phyloP scores from a whole-genome alignment of 2,329 filamentous ascomycete species.

The Ophiostoma quercus region DNA sequence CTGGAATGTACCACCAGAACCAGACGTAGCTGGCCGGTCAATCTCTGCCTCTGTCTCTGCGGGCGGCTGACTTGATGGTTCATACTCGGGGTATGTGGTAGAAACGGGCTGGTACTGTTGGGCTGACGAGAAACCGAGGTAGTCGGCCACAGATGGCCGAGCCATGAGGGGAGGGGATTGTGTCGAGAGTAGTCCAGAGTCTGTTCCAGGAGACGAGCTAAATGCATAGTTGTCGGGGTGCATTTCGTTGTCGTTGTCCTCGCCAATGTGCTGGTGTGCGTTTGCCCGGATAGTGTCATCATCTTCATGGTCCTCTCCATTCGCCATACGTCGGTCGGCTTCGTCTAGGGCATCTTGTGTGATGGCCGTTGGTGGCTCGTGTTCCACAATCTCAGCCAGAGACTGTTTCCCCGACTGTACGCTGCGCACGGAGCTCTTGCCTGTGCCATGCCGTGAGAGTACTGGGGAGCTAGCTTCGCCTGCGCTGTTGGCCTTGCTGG shows the following conservation, averaged over 20 bases:
- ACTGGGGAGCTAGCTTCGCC: conserved; percentile 35
- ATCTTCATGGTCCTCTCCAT: conserved; percentile 34
- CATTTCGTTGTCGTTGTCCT: conserved; percentile 19
- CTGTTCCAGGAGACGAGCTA: conserved; percentile 16
- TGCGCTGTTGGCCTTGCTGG: conserved; percentile 46
- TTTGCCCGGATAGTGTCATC: conserved; percentile 37
- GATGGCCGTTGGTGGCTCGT: conserved; percentile 46
- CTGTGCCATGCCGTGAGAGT: conserved; percentile 49
- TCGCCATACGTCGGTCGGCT: conserved; percentile 42
- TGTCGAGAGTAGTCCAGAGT: conserved; percentile 17
- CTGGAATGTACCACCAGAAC: conserved; percentile 57
- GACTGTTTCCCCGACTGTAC: conserved; percentile 40
- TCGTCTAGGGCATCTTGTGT: conserved; percentile 50
- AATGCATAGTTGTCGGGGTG: conserved; percentile 26
- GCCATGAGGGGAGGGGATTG: conserved; percentile 13
- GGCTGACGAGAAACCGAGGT: conserved; percentile 14
- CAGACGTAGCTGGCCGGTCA: conserved; percentile 45
- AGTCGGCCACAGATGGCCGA: conserved; percentile 14
- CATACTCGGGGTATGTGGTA: conserved; percentile 10
- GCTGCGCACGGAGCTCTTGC: conserved; percentile 50
- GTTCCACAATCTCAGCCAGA: conserved; percentile 53
- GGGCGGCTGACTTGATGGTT: neutral
- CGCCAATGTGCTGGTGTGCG: conserved; percentile 37
- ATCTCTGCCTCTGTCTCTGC: neutral
- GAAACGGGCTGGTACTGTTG: conserved; percentile 1